These are phyloP conservation scores for Stereocaulon alpinum DNA, from an alignment of 495 filamentous ascomycete species.

Conservation along the genomic window DNA sequence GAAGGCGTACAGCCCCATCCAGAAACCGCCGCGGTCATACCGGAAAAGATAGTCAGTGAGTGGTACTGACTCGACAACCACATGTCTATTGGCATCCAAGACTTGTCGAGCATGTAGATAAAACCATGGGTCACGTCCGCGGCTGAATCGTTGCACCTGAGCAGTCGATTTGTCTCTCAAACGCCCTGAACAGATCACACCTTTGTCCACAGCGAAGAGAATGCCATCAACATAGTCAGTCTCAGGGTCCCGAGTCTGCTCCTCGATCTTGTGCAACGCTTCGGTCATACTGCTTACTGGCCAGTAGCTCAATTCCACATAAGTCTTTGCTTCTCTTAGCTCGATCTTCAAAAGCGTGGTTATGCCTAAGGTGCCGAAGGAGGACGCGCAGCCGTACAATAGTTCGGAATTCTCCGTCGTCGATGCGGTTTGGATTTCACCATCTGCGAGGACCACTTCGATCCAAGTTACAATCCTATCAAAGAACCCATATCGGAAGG, in stretches of 20 bases:
- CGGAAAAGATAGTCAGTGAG: conserved; percentile 51
- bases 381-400: conserved; percentile 40
- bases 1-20: conserved; percentile 41
- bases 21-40: conserved; percentile 54
- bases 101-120: conserved; percentile 39
- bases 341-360: conserved; percentile 43
- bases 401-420: conserved; percentile 34
- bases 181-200: conserved; percentile 39
- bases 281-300: conserved; percentile 29
- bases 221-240: conserved; percentile 50
- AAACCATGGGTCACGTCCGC: conserved; percentile 46
- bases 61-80: conserved; percentile 38
- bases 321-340: conserved; percentile 35
- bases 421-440: conserved; percentile 37
- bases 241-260: conserved; percentile 21
- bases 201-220: conserved; percentile 33
- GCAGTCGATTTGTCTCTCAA: conserved; percentile 26
- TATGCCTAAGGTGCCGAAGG: conserved; percentile 44
- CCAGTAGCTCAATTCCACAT: conserved; percentile 40
- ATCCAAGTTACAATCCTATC: conserved; percentile 38
- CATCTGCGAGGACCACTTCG: conserved; percentile 46
- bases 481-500: conserved; percentile 48
- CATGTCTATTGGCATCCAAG: neutral
- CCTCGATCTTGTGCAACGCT: conserved; percentile 31
- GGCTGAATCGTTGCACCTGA: conserved; percentile 34